Evolutionary conservation across 2,329 filamentous ascomycete species (phyloP).

Genomic region (Cadophora luteo-olivacea): DNA sequence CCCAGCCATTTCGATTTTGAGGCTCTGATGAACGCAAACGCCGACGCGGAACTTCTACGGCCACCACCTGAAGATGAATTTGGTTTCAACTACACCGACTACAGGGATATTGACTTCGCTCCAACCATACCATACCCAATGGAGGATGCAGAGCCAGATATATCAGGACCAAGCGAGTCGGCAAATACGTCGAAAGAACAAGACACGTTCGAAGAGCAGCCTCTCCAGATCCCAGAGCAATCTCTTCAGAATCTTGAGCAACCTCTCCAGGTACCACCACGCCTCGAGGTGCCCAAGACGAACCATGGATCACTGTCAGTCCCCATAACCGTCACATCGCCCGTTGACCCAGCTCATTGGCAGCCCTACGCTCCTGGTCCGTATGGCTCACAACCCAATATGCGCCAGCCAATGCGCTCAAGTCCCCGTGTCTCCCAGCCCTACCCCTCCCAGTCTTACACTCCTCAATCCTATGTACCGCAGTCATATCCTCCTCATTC

Average conservation of each 20-base stretch:
- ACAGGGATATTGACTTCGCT: not conserved
- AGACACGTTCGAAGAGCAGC: not conserved
- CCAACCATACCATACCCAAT: not conserved
- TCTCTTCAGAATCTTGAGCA: not conserved
- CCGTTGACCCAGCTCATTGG: not conserved
- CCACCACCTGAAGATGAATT: not conserved
- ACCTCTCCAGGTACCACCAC: not conserved
- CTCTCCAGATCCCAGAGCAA: not conserved
- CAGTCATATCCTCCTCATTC: not conserved
- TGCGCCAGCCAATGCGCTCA: not conserved
- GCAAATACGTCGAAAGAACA: not conserved
- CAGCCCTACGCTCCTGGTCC: not conserved
- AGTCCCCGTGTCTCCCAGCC: not conserved
- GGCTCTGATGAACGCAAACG: not conserved
- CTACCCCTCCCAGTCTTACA: not conserved
- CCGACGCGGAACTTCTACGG: not conserved
- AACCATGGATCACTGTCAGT: constrained; percentile 1
- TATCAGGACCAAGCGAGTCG: no score
- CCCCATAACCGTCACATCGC: constrained; percentile 9
- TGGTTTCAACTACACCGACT: not conserved
- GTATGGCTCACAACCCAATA: not conserved
- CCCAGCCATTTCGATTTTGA: constrained; percentile 12
- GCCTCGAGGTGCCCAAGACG: not conserved
- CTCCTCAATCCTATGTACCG: not conserved
- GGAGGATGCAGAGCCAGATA: not conserved